A percentile compares a stretch with the other conserved stretches of the same genome.
Conservation (phyloP, 192 early-diverging fungal species). For the Coemansia sp. region DNA sequence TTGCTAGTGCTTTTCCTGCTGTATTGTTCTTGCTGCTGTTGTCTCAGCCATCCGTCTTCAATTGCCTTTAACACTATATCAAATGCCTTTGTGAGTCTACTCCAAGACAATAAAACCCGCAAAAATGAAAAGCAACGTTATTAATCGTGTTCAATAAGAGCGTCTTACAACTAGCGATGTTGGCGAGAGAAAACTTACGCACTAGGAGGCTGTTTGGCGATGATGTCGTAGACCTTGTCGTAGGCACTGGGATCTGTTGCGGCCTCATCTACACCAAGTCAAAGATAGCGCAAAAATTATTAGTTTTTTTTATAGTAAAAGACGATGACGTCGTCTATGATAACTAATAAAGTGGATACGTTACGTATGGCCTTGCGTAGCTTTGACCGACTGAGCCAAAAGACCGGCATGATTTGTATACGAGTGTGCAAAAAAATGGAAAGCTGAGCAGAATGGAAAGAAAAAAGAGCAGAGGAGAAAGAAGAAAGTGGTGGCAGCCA, state of each 20-base stretch:
- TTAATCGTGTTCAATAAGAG: neutral
- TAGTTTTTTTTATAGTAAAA: neutral
- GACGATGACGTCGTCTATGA: neutral
- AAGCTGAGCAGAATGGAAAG: neutral
- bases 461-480: neutral
- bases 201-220: conserved; percentile 9
- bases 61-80: conserved; percentile 17
- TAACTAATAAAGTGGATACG: neutral
- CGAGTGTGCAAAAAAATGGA: neutral
- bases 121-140: neutral
- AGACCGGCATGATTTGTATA: conserved; percentile 14
- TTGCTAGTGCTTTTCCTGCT: conserved; percentile 2
- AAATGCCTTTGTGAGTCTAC: conserved; percentile 10
- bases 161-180: neutral
- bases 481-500: neutral
- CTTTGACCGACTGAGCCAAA: conserved; percentile 16
- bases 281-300: neutral
- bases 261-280: conserved; percentile 17
- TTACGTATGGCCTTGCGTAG: conserved; percentile 16
- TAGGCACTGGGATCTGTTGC: conserved; percentile 6
- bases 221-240: conserved; percentile 22
- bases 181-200: conserved; percentile 4
- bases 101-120: conserved; percentile 2
- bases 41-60: conserved; percentile 20
- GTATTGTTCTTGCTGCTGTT: neutral